A percentile compares a stretch with the other conserved stretches of the same genome.
phyloP scores from a whole-genome alignment of 495 filamentous ascomycete genomes.

The Lindgomyces ingoldianus region DNA sequence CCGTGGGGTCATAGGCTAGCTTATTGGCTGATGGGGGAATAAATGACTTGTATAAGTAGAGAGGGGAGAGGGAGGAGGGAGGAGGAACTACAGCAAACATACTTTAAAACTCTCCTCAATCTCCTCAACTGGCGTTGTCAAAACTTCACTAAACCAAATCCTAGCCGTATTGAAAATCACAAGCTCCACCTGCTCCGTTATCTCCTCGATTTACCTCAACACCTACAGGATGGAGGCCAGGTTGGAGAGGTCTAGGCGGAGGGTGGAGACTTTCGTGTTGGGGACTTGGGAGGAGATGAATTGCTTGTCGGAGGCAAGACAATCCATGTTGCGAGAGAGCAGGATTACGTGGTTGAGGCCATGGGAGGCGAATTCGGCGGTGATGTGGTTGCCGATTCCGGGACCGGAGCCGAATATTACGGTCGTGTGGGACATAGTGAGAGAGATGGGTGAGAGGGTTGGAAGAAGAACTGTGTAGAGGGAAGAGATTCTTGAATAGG shows the following conservation, averaged over 20 bases:
- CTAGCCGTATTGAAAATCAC: constrained; percentile 51
- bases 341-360: constrained; percentile 47
- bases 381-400: constrained; percentile 46
- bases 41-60: not conserved
- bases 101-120: constrained; percentile 50
- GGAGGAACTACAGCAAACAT: not conserved
- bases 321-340: constrained; percentile 43
- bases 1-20: constrained; percentile 24
- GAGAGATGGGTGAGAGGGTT: not conserved
- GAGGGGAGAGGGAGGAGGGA: not conserved
- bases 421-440: constrained; percentile 11
- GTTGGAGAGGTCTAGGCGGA: constrained; percentile 44
- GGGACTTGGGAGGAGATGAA: constrained; percentile 30
- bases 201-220: constrained; percentile 16
- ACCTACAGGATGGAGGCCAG: constrained; percentile 13
- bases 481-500: not conserved
- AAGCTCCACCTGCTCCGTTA: constrained; percentile 35
- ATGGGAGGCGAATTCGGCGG: constrained; percentile 45
- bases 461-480: not conserved
- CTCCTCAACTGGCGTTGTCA: constrained; percentile 40
- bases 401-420: constrained; percentile 49
- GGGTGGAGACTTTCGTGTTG: constrained; percentile 39
- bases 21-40: not conserved
- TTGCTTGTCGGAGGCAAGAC: constrained; percentile 42
- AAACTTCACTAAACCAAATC: constrained; percentile 38